Evolutionary conservation across 2,329 filamentous ascomycete species (phyloP).

Genomic region (Botrytis deweyae): DNA sequence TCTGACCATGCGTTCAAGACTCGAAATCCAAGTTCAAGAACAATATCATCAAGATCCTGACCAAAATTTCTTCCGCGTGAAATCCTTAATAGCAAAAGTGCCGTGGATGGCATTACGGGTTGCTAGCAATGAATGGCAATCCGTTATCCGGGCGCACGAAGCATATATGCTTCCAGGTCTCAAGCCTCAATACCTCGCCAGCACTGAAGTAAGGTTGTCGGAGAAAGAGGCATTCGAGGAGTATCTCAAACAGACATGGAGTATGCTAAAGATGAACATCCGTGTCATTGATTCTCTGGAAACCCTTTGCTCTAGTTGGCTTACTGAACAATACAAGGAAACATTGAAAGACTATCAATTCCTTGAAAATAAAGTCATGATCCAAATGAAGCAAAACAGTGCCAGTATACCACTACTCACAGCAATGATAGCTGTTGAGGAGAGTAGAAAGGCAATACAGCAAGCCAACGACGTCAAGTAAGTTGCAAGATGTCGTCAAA

Average conservation of each 20-base stretch:
- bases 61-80: no score
- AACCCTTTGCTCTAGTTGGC: accelerated
- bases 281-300: neutral
- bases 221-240: neutral
- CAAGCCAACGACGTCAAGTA: slow-evolving; percentile 10
- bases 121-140: neutral
- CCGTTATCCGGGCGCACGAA: neutral
- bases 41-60: no score
- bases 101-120: accelerated
- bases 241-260: neutral
- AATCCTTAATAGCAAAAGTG: no score
- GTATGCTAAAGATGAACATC: neutral
- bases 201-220: neutral
- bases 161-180: neutral
- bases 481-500: neutral
- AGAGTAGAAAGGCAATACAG: neutral
- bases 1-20: neutral
- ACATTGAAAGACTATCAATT: neutral
- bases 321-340: accelerated
- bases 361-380: neutral
- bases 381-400: neutral
- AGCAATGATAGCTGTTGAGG: neutral
- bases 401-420: neutral
- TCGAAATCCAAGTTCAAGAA: neutral
- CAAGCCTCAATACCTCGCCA: neutral